Evolutionary conservation across 345 rosid species (phyloP).

Genomic region (Abelmoschus esculentus): DNA sequence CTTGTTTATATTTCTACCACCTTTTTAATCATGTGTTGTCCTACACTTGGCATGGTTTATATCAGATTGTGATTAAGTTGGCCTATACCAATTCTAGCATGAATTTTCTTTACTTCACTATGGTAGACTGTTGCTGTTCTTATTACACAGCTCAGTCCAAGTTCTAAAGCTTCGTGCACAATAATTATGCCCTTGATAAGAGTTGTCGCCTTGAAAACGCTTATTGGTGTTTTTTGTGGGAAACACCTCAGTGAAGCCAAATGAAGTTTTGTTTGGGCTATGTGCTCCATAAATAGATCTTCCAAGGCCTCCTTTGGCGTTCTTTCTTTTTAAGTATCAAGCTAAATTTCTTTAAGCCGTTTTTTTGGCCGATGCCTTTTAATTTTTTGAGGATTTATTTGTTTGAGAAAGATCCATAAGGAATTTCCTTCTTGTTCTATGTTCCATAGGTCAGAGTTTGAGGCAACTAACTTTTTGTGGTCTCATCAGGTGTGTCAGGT

Average conservation of each 20-base stretch:
- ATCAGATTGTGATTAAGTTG: not conserved
- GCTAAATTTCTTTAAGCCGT: not conserved
- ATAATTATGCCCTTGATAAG: not conserved
- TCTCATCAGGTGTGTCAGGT: slow-evolving; percentile 81
- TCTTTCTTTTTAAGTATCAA: not conserved
- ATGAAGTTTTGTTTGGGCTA: not conserved
- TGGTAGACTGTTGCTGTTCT: too few species aligned
- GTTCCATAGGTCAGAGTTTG: not conserved
- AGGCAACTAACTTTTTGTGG: not conserved
- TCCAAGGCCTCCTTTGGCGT: not conserved
- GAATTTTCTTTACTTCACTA: not conserved
- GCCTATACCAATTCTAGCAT: not conserved
- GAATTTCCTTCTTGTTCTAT: not conserved
- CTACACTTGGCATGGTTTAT: not conserved
- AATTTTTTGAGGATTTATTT: not conserved
- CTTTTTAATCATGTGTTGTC: not conserved
- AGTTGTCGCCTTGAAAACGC: not conserved
- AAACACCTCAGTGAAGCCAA: not conserved
- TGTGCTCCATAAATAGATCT: not conserved
- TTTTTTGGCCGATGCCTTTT: not conserved
- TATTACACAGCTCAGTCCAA: not conserved
- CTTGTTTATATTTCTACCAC: not conserved
- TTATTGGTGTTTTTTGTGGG: not conserved
- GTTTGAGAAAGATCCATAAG: not conserved
- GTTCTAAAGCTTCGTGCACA: not conserved